Evolutionary conservation across 352 stramenopile genomes (phyloP).

Genomic region (Aphanomyces cochlioides): DNA sequence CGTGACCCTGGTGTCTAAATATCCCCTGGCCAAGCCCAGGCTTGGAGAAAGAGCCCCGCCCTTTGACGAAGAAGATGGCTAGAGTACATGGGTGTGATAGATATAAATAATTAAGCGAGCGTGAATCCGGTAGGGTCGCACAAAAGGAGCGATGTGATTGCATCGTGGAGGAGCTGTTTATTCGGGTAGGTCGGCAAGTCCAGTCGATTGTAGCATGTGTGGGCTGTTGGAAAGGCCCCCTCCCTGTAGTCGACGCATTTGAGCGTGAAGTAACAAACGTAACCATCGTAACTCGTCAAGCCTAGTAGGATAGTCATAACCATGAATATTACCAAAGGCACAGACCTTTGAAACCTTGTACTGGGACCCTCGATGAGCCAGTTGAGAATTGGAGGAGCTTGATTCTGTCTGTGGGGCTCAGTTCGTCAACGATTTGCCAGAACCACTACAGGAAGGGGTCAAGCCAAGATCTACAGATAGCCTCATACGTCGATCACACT

Average conservation of each 20-base stretch:
- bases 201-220: conserved; percentile 85
- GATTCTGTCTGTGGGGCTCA: conserved; percentile 68
- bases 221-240: conserved; percentile 63
- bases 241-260: conserved; percentile 55
- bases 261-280: conserved; percentile 73
- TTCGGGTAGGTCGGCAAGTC: conserved; percentile 71
- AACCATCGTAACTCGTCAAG: conserved; percentile 78
- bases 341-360: conserved; percentile 71
- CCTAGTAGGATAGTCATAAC: conserved; percentile 14
- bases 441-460: conserved; percentile 62
- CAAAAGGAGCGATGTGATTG: conserved; percentile 93
- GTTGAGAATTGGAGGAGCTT: conserved; percentile 84
- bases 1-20: too few species aligned
- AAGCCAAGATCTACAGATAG: background rate
- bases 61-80: too few species aligned
- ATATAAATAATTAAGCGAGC: conserved; percentile 44
- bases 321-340: too few species aligned
- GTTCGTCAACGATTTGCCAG: conserved; percentile 57
- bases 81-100: too few species aligned
- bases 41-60: too few species aligned
- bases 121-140: conserved; percentile 96
- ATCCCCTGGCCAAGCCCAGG: too few species aligned
- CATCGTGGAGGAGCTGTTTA: conserved; percentile 91
- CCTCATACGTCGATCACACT: conserved; percentile 1
- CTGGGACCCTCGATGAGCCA: conserved; percentile 75